A percentile compares a stretch with the other conserved stretches of the same genome.
These are phyloP conservation scores for Nannochloropsis granulata DNA, from an alignment of 108 stramenopile species.

Conservation along the genomic window DNA sequence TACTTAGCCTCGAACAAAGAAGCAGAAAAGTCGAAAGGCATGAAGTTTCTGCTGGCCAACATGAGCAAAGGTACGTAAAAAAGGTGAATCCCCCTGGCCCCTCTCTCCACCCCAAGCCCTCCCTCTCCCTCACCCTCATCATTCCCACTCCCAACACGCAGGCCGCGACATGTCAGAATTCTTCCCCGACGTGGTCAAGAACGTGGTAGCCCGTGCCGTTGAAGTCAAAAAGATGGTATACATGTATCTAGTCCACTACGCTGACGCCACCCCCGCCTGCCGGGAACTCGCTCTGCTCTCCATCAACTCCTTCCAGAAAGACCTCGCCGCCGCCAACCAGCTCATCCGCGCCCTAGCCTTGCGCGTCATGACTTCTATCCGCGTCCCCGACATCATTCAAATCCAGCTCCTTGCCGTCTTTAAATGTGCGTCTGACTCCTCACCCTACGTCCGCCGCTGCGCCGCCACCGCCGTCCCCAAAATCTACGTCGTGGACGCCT, in stretches of 20 bases:
- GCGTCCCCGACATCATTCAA: constrained; percentile 89
- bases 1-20: constrained; percentile 1
- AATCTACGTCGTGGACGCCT: constrained; percentile 39
- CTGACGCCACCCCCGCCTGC: constrained; percentile 56
- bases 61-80: constrained; percentile 57
- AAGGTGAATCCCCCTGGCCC: not conserved
- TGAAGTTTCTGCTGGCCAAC: constrained; percentile 96
- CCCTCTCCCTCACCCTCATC: not conserved
- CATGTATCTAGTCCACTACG: constrained; percentile 75
- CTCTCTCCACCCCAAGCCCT: not conserved
- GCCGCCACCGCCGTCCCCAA: constrained; percentile 86
- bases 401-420: constrained; percentile 85
- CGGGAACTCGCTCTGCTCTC: constrained; percentile 78
- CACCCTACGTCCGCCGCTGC: constrained; percentile 94
- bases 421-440: constrained; percentile 72
- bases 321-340: constrained; percentile 67
- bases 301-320: constrained; percentile 95
- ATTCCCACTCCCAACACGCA: not conserved
- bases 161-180: constrained; percentile 80
- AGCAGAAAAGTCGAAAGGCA: constrained; percentile 60
- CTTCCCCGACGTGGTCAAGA: constrained; percentile 77
- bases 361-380: constrained; percentile 82
- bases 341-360: constrained; percentile 87
- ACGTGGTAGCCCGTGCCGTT: constrained; percentile 67
- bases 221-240: constrained; percentile 99